These are phyloP conservation scores for Nothophaeocryptopus gaeumannii DNA, from an alignment of 2,329 filamentous ascomycete species.

Conservation along the genomic window DNA sequence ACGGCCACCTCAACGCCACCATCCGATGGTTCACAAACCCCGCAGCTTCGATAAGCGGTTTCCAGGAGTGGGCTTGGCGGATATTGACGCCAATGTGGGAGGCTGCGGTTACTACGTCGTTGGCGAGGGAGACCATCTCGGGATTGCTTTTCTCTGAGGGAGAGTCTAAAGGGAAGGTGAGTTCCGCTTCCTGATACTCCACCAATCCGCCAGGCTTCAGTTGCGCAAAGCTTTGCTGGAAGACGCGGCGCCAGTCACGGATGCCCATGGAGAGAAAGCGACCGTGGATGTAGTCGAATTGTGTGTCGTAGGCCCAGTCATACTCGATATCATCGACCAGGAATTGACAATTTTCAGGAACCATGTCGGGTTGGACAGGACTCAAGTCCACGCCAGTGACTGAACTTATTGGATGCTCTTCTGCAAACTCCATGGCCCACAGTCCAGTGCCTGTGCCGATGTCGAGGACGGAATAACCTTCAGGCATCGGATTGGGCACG, in stretches of 20 bases:
- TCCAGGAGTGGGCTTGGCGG: too few relatives aligned
- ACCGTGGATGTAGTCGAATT: conserved; percentile 43
- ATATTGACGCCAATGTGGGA: too few relatives aligned
- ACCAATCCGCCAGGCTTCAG: conserved; percentile 18
- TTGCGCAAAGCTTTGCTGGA: conserved; percentile 9
- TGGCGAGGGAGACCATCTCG: too few relatives aligned
- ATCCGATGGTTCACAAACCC: too few relatives aligned
- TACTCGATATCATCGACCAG: conserved; percentile 47
- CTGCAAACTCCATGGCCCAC: conserved; percentile 34
- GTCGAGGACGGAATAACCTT: conserved; percentile 35
- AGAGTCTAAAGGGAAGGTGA: too few relatives aligned
- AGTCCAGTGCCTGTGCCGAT: conserved; percentile 49
- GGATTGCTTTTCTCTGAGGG: too few relatives aligned
- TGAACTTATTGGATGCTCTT: conserved; percentile 18
- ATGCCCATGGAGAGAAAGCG: conserved; percentile 47
- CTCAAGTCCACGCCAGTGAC: conserved; percentile 43
- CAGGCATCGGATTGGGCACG: too few relatives aligned
- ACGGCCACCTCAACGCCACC: too few relatives aligned
- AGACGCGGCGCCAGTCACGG: conserved; percentile 39
- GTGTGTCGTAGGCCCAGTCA: conserved; percentile 39
- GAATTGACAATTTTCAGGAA: conserved; percentile 48
- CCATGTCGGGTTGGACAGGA: conserved; percentile 49
- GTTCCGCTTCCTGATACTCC: conserved; percentile 9
- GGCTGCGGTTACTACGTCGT: too few relatives aligned
- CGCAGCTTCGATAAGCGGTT: too few relatives aligned